Conservation (phyloP, 2,329 filamentous ascomycete genomes). For the Myriosclerotinia curreyana region DNA sequence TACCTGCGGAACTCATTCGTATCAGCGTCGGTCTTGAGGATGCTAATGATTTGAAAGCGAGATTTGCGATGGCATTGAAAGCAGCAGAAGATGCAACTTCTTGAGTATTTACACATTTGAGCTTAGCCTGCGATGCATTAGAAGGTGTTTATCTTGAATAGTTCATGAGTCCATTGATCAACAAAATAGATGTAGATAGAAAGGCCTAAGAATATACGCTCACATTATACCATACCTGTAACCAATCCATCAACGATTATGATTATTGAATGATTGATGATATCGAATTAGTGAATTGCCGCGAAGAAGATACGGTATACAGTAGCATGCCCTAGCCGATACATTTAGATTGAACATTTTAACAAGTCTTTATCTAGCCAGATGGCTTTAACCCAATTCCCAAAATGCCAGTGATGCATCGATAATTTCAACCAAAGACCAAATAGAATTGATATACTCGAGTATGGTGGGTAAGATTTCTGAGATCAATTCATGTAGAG, state of each 20-base stretch:
- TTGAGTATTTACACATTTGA: slow-evolving; percentile 16
- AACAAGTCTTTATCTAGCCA: background rate
- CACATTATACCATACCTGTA: no score
- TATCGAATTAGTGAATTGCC: no score
- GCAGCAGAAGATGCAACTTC: slow-evolving; percentile 44
- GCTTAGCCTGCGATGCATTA: slow-evolving; percentile 5
- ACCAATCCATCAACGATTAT: no score
- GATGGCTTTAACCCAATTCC: background rate
- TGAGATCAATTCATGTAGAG: no score
- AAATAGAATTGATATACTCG: background rate
- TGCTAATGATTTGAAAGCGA: slow-evolving; percentile 57
- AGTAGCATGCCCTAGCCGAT: no score
- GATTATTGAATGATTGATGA: no score
- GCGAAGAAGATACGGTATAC: no score
- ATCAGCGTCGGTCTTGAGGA: slow-evolving; percentile 91
- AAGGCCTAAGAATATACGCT: background rate
- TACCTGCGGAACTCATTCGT: slow-evolving; percentile 75
- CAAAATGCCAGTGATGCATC: background rate
- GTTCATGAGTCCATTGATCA: background rate
- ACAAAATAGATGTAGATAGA: background rate
- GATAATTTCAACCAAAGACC: background rate
- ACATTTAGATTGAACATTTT: no score
- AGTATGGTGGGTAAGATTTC: no score
- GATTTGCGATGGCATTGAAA: slow-evolving; percentile 67
- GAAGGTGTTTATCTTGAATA: background rate